These are phyloP conservation scores for Hypoxylon lienhwacheense DNA, from an alignment of 495 filamentous ascomycete genomes.

Conservation along the genomic window DNA sequence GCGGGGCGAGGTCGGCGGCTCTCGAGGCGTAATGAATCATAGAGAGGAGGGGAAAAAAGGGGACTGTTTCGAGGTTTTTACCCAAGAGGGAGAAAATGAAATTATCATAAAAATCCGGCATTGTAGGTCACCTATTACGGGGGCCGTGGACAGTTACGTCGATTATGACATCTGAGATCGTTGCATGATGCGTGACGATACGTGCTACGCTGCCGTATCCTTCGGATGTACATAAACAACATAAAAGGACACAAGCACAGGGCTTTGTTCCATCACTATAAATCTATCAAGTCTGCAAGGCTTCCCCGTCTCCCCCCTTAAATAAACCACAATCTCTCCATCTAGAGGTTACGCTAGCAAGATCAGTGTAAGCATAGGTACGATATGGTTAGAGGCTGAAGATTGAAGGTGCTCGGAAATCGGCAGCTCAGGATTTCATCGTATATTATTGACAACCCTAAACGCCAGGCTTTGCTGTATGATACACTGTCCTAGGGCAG, in stretches of 20 bases:
- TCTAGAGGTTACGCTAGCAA: background rate
- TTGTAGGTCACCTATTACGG: no score
- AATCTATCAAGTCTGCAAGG: no score
- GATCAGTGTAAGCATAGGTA: no score
- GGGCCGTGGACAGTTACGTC: no score
- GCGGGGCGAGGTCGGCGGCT: background rate
- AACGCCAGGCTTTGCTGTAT: constrained; percentile 32
- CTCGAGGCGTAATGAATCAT: background rate
- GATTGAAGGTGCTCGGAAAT: constrained; percentile 20
- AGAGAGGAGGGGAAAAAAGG: no score
- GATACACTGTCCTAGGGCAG: constrained; percentile 22
- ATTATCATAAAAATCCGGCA: no score
- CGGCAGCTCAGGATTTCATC: constrained; percentile 6
- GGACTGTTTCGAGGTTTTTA: no score
- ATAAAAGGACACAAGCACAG: constrained; percentile 2
- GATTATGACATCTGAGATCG: no score
- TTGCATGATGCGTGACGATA: no score
- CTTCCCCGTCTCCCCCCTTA: background rate
- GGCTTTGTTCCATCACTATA: no score
- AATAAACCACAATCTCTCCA: background rate
- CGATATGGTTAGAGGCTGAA: constrained; percentile 2
- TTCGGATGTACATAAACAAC: background rate
- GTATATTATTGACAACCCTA: constrained; percentile 13
- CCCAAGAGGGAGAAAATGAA: no score
- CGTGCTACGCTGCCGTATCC: constrained; percentile 2